Conservation (phyloP, 768 basidiomycete genomes). For the Pleurotus pulmonarius region DNA sequence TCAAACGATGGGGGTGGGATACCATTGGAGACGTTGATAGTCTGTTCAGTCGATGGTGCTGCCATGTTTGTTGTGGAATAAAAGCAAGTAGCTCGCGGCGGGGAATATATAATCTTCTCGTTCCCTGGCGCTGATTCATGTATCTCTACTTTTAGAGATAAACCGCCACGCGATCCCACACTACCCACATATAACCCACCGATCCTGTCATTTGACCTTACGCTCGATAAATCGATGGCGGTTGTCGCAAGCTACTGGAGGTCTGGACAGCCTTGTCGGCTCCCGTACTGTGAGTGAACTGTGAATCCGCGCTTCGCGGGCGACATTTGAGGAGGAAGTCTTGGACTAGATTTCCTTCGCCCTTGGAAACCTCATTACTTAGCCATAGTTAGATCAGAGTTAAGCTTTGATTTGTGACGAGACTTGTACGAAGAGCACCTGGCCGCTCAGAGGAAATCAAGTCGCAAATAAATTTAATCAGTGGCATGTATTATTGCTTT, state of each 20-base stretch:
- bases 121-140: neutral
- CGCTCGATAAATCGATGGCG: no score
- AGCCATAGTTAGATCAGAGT: no score
- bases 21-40: slow-evolving; percentile 7
- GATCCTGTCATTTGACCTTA: no score
- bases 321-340: no score
- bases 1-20: slow-evolving; percentile 6
- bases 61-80: neutral
- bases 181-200: neutral
- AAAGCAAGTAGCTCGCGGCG: neutral
- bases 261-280: neutral
- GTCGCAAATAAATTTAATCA: no score
- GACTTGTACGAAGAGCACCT: no score
- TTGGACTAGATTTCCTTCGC: no score
- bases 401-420: no score
- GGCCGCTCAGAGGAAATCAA: no score
- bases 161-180: slow-evolving; percentile 4
- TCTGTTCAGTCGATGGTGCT: neutral
- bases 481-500: no score
- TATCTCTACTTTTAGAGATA: neutral
- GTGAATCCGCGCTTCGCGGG: no score
- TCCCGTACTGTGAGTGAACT: neutral
- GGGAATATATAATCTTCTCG: neutral
- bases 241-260: neutral
- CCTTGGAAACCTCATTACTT: no score